A percentile compares a stretch with the other conserved stretches of the same genome.
Evolutionary conservation across 1,139 yeast species (phyloP).

Genomic region (Pichia terricola): DNA sequence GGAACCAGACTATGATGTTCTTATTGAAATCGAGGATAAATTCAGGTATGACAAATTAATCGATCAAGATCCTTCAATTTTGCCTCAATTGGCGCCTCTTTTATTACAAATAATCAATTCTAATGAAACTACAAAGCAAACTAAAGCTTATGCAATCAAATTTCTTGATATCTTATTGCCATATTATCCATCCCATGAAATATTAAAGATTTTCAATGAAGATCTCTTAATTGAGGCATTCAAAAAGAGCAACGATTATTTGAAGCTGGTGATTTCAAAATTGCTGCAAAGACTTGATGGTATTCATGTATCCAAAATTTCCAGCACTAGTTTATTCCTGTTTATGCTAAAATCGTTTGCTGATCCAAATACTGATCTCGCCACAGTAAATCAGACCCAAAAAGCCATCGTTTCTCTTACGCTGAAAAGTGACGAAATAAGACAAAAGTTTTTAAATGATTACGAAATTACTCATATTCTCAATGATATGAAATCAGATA

Average conservation of each 20-base stretch:
- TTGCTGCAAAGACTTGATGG: conserved; percentile 11
- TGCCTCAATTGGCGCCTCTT: conserved; percentile 12
- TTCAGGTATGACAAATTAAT: conserved; percentile 12
- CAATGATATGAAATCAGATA: conserved; percentile 15
- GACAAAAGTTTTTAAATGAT: conserved; percentile 18
- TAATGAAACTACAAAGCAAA: conserved; percentile 13
- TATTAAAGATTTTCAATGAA: conserved; percentile 14
- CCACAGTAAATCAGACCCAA: conserved; percentile 14
- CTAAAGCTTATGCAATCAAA: conserved; percentile 13
- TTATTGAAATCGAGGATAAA: conserved; percentile 12
- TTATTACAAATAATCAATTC: conserved; percentile 18
- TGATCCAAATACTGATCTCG: conserved; percentile 11
- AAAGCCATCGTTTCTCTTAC: conserved; percentile 17
- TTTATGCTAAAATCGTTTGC: conserved; percentile 17
- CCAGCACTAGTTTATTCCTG: conserved; percentile 20
- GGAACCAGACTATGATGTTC: conserved; percentile 11
- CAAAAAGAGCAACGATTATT: conserved; percentile 12
- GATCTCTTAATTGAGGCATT: conserved; percentile 18
- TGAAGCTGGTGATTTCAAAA: conserved; percentile 14
- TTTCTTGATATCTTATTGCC: conserved; percentile 18
- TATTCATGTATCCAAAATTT: conserved; percentile 9
- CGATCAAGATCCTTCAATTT: conserved; percentile 10
- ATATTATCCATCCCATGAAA: conserved; percentile 19
- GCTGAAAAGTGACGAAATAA: conserved; percentile 19
- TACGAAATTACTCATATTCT: conserved; percentile 15